Percentiles rank a stretch among this genome's conserved stretches.
phyloP scores from a whole-genome alignment of 768 basidiomycete species.

The Grammothele lineata region DNA sequence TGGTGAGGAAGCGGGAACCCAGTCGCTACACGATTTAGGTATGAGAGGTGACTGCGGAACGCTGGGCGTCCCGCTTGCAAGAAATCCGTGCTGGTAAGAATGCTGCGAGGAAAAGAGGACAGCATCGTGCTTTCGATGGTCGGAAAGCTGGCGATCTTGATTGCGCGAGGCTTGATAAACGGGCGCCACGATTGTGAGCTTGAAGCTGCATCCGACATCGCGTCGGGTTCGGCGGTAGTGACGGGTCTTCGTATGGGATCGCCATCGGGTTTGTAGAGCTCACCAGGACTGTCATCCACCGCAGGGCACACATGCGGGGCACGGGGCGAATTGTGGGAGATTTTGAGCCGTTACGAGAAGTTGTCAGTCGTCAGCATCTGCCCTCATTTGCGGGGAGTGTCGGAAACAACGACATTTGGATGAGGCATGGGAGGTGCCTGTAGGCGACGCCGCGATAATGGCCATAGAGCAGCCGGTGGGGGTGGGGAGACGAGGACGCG shows the following conservation, averaged over 20 bases:
- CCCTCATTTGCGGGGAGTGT: too few species aligned
- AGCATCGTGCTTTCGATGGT: slow-evolving; percentile 89
- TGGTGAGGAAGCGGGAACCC: slow-evolving; percentile 69
- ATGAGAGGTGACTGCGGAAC: slow-evolving; percentile 40
- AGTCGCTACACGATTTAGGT: slow-evolving; percentile 64
- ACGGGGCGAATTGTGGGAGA: slow-evolving; percentile 46
- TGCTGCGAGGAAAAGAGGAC: slow-evolving; percentile 72
- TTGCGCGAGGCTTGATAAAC: slow-evolving; percentile 29
- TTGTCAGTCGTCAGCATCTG: slow-evolving; percentile 71
- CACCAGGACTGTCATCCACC: slow-evolving; percentile 30
- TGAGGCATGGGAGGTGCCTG: too few species aligned
- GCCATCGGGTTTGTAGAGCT: slow-evolving; percentile 70
- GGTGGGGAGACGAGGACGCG: too few species aligned
- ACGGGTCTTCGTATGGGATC: slow-evolving; percentile 47
- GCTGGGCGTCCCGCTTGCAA: slow-evolving; percentile 15
- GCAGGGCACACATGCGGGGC: slow-evolving; percentile 27
- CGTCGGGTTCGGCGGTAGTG: slow-evolving; percentile 61
- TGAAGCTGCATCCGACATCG: slow-evolving; percentile 52
- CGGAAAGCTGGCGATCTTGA: slow-evolving; percentile 62
- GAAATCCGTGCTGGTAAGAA: slow-evolving; percentile 40
- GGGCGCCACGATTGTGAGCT: slow-evolving; percentile 43
- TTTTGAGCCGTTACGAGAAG: slow-evolving; percentile 67
- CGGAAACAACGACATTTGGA: too few species aligned
- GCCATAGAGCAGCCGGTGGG: too few species aligned
- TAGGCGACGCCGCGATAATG: too few species aligned